Percentiles rank a stretch among this genome's conserved stretches.
phyloP scores from a whole-genome alignment of 2,329 filamentous ascomycete genomes.

The Aphanoascus verrucosus region DNA sequence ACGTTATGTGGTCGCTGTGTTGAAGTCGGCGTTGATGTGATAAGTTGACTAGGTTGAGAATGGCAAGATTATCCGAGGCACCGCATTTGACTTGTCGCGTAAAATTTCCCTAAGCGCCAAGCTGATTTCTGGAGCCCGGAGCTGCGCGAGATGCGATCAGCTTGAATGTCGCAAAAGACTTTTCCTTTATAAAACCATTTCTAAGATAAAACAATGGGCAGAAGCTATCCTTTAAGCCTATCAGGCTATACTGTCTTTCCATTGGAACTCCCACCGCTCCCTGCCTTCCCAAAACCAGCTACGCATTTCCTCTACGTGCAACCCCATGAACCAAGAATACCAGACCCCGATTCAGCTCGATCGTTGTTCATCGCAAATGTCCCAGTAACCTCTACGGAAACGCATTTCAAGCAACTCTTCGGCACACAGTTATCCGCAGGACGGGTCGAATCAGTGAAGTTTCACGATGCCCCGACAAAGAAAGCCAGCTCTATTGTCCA shows the following conservation, averaged over 20 bases:
- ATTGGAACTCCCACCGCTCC: slow-evolving; percentile 52
- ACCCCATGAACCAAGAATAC: slow-evolving; percentile 67
- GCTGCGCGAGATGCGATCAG: background rate
- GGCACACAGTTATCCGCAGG: slow-evolving; percentile 62
- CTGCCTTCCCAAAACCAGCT: slow-evolving; percentile 51
- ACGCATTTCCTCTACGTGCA: slow-evolving; percentile 82
- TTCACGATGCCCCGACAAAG: slow-evolving; percentile 47
- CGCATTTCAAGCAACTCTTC: slow-evolving; percentile 67
- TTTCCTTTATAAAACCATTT: background rate
- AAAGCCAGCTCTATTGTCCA: slow-evolving; percentile 20
- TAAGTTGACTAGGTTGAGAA: background rate
- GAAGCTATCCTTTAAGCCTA: slow-evolving; percentile 24
- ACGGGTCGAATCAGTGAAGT: slow-evolving; percentile 65
- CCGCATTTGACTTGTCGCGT: background rate
- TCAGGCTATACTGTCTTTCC: slow-evolving; percentile 60
- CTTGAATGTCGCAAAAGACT: background rate
- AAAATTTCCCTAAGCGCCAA: slow-evolving; percentile 6
- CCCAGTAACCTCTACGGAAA: slow-evolving; percentile 69
- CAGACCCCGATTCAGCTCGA: slow-evolving; percentile 60
- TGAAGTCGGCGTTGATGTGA: background rate
- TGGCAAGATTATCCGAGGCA: background rate
- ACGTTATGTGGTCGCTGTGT: no score
- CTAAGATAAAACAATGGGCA: slow-evolving; percentile 3
- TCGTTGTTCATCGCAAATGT: slow-evolving; percentile 87
- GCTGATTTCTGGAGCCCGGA: background rate